Conservation (phyloP, 2,329 filamentous ascomycete genomes). For the Neospermospora avenae region DNA sequence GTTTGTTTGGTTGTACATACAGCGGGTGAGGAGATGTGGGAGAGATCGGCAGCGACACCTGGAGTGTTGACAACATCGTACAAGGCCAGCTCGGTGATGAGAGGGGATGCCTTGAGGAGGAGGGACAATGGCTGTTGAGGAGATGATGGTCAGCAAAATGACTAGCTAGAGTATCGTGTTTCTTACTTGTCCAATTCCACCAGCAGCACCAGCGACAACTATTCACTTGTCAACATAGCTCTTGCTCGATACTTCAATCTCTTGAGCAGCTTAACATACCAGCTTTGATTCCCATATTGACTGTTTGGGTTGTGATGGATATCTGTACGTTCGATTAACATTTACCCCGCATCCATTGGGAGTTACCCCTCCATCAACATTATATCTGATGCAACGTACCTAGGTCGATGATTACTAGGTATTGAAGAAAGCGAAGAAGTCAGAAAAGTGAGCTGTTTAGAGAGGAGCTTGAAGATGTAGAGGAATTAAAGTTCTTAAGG, state of each 20-base stretch:
- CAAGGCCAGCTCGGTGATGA: constrained; percentile 87
- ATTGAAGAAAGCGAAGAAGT: constrained; percentile 7
- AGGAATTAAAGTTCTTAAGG: constrained; percentile 6
- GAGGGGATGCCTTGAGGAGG: constrained; percentile 85
- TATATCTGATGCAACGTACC: constrained; percentile 16
- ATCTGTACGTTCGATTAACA: constrained; percentile 18
- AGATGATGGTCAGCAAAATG: constrained; percentile 17
- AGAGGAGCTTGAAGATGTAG: background rate
- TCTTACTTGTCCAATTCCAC: constrained; percentile 94
- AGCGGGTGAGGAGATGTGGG: constrained; percentile 91
- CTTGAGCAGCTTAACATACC: constrained; percentile 41
- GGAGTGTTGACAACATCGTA: constrained; percentile 99
- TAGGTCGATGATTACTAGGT: constrained; percentile 11
- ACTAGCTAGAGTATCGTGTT: background rate
- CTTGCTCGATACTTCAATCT: background rate
- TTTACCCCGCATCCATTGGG: constrained; percentile 27
- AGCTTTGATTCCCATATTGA: constrained; percentile 56
- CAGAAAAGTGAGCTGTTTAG: constrained; percentile 3
- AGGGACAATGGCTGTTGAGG: constrained; percentile 80
- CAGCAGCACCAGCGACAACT: constrained; percentile 92
- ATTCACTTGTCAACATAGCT: constrained; percentile 11
- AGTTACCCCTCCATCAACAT: background rate
- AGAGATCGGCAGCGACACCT: constrained; percentile 92
- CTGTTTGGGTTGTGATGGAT: constrained; percentile 21
- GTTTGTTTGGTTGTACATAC: constrained; percentile 47